These are phyloP conservation scores for Ogataea kodamae DNA, from an alignment of 805 yeast species.

Conservation along the genomic window DNA sequence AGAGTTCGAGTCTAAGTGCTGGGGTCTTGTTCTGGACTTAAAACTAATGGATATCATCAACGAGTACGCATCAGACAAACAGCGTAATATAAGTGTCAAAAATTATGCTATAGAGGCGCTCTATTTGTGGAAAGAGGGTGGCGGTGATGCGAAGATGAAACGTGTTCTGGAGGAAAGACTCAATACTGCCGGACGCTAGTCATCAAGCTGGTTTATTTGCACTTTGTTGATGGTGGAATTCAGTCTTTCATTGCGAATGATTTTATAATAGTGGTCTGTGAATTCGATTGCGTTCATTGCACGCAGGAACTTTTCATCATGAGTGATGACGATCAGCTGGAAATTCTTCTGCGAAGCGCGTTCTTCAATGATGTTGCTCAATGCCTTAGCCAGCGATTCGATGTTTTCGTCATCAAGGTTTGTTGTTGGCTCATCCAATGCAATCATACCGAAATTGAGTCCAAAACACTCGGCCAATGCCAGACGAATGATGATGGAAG, in stretches of 20 bases:
- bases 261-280: constrained; percentile 82
- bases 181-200: constrained; percentile 7
- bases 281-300: constrained; percentile 82
- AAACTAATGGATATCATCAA: constrained; percentile 62
- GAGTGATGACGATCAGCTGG: constrained; percentile 93
- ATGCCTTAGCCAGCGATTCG: constrained; percentile 78
- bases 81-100: constrained; percentile 64
- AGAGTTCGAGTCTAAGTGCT: constrained; percentile 52
- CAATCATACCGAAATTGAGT: constrained; percentile 89
- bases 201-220: constrained; percentile 25
- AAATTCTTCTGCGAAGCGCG: constrained; percentile 80
- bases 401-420: constrained; percentile 88
- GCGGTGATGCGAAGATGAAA: constrained; percentile 35
- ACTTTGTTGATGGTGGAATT: constrained; percentile 60
- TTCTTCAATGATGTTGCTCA: constrained; percentile 68
- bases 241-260: constrained; percentile 77
- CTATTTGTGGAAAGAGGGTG: constrained; percentile 77
- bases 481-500: constrained; percentile 83
- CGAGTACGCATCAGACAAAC: constrained; percentile 63
- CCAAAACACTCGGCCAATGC: constrained; percentile 97
- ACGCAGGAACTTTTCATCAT: constrained; percentile 85
- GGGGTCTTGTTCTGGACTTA: constrained; percentile 67
- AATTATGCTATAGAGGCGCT: constrained; percentile 86
- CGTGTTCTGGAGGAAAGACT: constrained; percentile 10
- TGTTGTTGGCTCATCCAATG: constrained; percentile 97